phyloP scores from a whole-genome alignment of 805 yeast species.

The Lipomyces yamanashiensis region DNA sequence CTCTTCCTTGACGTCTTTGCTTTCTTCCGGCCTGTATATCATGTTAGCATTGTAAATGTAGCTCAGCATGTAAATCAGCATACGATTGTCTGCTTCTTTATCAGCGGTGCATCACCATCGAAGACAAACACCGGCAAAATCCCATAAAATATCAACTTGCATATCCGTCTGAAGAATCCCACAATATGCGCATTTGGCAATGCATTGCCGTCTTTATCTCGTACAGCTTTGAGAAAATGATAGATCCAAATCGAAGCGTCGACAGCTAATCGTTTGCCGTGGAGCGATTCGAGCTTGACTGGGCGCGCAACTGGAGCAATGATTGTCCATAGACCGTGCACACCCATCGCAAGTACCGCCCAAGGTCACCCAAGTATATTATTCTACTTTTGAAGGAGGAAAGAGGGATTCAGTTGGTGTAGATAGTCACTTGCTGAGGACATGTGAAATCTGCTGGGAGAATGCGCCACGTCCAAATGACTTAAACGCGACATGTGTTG shows the following conservation, averaged over 20 bases:
- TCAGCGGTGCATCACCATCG: constrained; percentile 90
- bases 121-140: constrained; percentile 88
- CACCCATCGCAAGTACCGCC: constrained; percentile 71
- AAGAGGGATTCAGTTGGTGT: background rate
- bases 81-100: constrained; percentile 77
- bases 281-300: constrained; percentile 81
- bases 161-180: constrained; percentile 94
- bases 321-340: constrained; percentile 90
- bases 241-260: constrained; percentile 99
- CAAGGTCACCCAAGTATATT: background rate
- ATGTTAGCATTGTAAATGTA: background rate
- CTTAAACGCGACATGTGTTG: background rate
- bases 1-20: constrained; percentile 73
- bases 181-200: constrained; percentile 81
- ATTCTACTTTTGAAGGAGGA: background rate
- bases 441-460: background rate
- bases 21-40: constrained; percentile 55
- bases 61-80: background rate
- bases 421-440: background rate
- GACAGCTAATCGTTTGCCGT: constrained; percentile 80
- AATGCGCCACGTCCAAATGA: background rate
- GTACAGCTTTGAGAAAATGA: constrained; percentile 91
- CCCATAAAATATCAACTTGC: constrained; percentile 86
- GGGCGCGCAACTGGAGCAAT: constrained; percentile 90
- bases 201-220: constrained; percentile 82